Conservation (phyloP, 2,329 filamentous ascomycete species). For the Botrytis galanthina region DNA sequence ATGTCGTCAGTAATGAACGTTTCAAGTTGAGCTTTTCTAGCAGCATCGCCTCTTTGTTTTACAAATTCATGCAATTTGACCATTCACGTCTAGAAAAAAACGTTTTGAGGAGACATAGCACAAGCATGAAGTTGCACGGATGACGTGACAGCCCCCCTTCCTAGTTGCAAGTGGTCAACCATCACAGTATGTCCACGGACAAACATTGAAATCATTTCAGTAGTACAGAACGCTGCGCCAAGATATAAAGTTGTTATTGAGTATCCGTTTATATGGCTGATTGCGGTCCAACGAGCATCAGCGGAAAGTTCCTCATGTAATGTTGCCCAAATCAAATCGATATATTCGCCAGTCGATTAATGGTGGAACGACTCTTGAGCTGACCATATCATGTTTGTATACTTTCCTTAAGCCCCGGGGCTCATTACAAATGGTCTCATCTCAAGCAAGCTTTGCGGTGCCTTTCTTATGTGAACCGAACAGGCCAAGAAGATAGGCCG, state of each 20-base stretch:
- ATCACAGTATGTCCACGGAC: not conserved
- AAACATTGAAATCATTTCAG: not conserved
- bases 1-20: not conserved
- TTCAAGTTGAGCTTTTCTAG: not conserved
- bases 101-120: not conserved
- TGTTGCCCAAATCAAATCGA: not conserved
- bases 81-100: not conserved
- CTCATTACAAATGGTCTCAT: not conserved
- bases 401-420: not conserved
- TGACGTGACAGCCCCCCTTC: not conserved
- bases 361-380: not conserved
- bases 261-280: not conserved
- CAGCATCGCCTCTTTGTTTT: not conserved
- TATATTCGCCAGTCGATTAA: not conserved
- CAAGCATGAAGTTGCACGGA: not conserved
- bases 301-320: not conserved
- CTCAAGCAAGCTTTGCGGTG: not conserved
- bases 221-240: not conserved
- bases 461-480: constrained; percentile 50
- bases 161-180: not conserved
- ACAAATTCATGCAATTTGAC: not conserved
- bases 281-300: not conserved
- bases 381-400: not conserved
- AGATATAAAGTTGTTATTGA: not conserved
- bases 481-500: constrained; percentile 56